These are phyloP conservation scores for Diversispora epigaea DNA, from an alignment of 192 early-diverging fungal species.

Conservation along the genomic window DNA sequence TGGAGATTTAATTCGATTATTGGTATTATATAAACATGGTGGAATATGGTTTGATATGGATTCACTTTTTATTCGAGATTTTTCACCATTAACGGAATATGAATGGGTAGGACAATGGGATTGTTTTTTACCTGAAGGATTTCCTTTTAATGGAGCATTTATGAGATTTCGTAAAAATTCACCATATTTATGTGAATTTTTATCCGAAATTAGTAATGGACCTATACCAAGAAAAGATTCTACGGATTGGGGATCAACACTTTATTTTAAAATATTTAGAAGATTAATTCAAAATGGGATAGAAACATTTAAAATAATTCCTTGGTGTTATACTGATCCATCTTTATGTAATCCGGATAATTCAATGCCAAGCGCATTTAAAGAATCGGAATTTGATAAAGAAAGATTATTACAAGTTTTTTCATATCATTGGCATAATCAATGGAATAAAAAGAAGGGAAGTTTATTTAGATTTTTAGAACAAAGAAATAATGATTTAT, in stretches of 20 bases:
- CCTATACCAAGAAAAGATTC: slow-evolving; percentile 38
- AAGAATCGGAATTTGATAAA: slow-evolving; percentile 38
- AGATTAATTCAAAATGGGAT: slow-evolving; percentile 40
- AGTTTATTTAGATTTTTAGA: slow-evolving; percentile 44
- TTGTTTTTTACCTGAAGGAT: slow-evolving; percentile 44
- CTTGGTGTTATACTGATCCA: slow-evolving; percentile 50
- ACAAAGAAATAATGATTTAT: neutral
- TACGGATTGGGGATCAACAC: slow-evolving; percentile 44
- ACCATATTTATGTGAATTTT: slow-evolving; percentile 48
- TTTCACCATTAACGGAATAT: slow-evolving; percentile 41
- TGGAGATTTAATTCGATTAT: slow-evolving; percentile 44
- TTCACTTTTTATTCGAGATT: slow-evolving; percentile 44
- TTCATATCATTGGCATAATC: slow-evolving; percentile 51
- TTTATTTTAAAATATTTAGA: slow-evolving; percentile 44
- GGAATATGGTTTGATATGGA: slow-evolving; percentile 57
- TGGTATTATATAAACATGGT: slow-evolving; percentile 45
- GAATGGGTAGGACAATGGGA: slow-evolving; percentile 52
- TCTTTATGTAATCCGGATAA: slow-evolving; percentile 40
- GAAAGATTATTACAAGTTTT: slow-evolving; percentile 40
- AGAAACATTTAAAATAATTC: slow-evolving; percentile 41
- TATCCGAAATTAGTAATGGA: slow-evolving; percentile 41
- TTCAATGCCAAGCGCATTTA: slow-evolving; percentile 47
- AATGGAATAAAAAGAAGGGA: slow-evolving; percentile 47
- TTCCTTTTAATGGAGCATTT: slow-evolving; percentile 47
- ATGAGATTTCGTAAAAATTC: slow-evolving; percentile 47